phyloP scores from a whole-genome alignment of 1,139 yeast species.

The Diutina neorugosa region DNA sequence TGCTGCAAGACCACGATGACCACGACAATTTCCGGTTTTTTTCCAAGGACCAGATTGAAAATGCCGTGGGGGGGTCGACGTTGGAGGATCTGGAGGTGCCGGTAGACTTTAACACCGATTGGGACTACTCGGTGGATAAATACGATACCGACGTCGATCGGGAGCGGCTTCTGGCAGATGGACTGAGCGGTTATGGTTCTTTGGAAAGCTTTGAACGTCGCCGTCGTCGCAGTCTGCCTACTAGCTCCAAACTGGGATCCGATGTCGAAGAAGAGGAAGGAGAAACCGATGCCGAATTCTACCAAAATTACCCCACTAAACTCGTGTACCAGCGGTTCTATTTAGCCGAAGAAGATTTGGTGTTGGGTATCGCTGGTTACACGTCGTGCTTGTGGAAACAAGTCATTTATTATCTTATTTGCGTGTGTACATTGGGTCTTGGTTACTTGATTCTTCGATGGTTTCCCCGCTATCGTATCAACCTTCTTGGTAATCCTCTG shows the following conservation, averaged over 20 bases:
- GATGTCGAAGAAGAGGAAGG: background rate
- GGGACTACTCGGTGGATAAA: slow-evolving; percentile 46
- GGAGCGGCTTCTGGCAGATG: slow-evolving; percentile 7
- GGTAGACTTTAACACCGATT: slow-evolving; percentile 55
- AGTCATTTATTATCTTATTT: slow-evolving; percentile 39
- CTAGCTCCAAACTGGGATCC: background rate
- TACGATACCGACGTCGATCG: slow-evolving; percentile 24
- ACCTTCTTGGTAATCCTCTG: slow-evolving; percentile 49
- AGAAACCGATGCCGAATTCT: background rate
- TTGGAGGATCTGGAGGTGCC: slow-evolving; percentile 45
- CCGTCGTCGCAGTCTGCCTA: background rate
- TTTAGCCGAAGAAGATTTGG: slow-evolving; percentile 89
- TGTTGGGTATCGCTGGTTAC: slow-evolving; percentile 90
- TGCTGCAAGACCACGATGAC: slow-evolving; percentile 11
- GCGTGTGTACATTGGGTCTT: slow-evolving; percentile 54
- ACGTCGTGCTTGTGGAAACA: slow-evolving; percentile 36
- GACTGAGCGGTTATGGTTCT: slow-evolving; percentile 12
- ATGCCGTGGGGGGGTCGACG: slow-evolving; percentile 83
- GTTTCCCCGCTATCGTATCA: slow-evolving; percentile 69
- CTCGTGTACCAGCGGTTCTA: slow-evolving; percentile 64
- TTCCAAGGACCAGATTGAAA: slow-evolving; percentile 68
- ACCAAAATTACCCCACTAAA: slow-evolving; percentile 7
- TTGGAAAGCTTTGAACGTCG: slow-evolving; percentile 5
- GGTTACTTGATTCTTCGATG: slow-evolving; percentile 68
- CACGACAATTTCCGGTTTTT: slow-evolving; percentile 58